A percentile compares a stretch with the other conserved stretches of the same genome.
These are phyloP conservation scores for Adansonia digitata DNA, from an alignment of 345 rosid species.

Conservation along the genomic window DNA sequence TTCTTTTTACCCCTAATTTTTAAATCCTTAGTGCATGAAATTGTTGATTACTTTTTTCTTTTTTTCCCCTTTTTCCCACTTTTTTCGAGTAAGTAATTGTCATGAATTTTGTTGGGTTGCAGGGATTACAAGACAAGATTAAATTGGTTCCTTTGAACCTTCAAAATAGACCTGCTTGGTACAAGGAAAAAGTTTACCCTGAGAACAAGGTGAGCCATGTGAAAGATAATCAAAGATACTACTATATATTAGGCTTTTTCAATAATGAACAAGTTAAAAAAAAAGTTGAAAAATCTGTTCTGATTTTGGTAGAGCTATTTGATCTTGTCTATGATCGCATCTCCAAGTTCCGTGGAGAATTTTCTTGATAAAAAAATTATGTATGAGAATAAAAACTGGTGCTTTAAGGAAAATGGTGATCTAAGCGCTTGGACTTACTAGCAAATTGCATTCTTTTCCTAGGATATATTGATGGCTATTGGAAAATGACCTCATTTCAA, in stretches of 20 bases:
- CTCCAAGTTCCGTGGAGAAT: background rate
- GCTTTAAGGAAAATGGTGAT: background rate
- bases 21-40: background rate
- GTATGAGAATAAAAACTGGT: background rate
- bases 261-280: background rate
- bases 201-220: conserved; percentile 55
- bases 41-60: background rate
- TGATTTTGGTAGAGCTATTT: background rate
- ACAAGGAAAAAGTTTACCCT: conserved; percentile 76
- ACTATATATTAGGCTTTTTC: background rate
- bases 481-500: background rate
- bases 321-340: background rate
- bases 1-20: background rate
- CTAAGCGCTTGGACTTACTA: background rate
- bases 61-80: background rate
- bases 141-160: conserved; percentile 74
- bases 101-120: conserved; percentile 7
- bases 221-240: background rate
- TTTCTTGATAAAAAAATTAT: background rate
- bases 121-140: conserved; percentile 85
- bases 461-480: background rate
- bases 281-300: background rate
- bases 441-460: no score
- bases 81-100: background rate
- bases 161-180: conserved; percentile 80